Percentiles rank a stretch among this genome's conserved stretches.
Conservation (phyloP, 495 filamentous ascomycete genomes). For the Aspergillus biplanus region DNA sequence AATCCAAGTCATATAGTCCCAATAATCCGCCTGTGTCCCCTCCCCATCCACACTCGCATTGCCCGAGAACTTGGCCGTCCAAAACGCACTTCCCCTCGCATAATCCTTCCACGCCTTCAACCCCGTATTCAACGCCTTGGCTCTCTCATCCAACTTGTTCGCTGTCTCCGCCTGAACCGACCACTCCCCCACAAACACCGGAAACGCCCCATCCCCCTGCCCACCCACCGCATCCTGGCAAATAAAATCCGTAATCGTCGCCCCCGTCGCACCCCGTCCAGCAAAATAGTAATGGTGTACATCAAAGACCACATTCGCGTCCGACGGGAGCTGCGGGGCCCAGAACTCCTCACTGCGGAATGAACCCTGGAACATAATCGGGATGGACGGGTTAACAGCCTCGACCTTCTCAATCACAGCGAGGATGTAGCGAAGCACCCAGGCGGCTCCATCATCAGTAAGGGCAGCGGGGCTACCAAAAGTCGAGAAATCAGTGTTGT, state of each 20-base stretch:
- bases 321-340: slow-evolving; percentile 24
- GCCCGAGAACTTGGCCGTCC: slow-evolving; percentile 33
- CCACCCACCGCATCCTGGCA: slow-evolving; percentile 26
- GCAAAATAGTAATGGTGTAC: slow-evolving; percentile 37
- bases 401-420: slow-evolving; percentile 28
- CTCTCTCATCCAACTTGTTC: slow-evolving; percentile 29
- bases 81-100: slow-evolving; percentile 31
- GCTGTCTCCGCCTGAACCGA: slow-evolving; percentile 27
- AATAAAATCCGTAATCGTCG: slow-evolving; percentile 27
- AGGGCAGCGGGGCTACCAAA: slow-evolving; percentile 36
- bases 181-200: slow-evolving; percentile 38
- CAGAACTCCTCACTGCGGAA: slow-evolving; percentile 33
- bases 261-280: slow-evolving; percentile 26
- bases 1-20: slow-evolving; percentile 30
- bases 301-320: slow-evolving; percentile 36
- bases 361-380: slow-evolving; percentile 38
- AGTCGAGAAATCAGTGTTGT: slow-evolving; percentile 27
- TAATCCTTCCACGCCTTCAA: slow-evolving; percentile 28
- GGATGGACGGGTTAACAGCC: slow-evolving; percentile 27
- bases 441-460: slow-evolving; percentile 29
- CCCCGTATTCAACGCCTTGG: slow-evolving; percentile 30
- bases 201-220: slow-evolving; percentile 35
- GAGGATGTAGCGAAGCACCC: slow-evolving; percentile 32
- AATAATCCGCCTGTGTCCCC: slow-evolving; percentile 33
- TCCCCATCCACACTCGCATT: slow-evolving; percentile 28